A percentile compares a stretch with the other conserved stretches of the same genome.
These are phyloP conservation scores for Eremochloa ophiuroides DNA, from an alignment of 176 grass and related monocot genomes.

Conservation along the genomic window DNA sequence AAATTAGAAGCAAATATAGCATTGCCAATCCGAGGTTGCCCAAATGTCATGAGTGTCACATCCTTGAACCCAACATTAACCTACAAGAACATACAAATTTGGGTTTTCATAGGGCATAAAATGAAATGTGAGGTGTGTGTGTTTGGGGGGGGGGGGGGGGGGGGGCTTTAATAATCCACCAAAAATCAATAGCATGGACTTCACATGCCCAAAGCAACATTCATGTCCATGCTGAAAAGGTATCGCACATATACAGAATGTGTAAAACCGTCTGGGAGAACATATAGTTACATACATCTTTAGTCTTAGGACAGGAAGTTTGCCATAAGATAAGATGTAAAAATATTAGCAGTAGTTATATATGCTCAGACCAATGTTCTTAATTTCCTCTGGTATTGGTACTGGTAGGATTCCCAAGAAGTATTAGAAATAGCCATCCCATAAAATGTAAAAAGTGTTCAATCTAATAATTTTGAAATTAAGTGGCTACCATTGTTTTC, in stretches of 20 bases:
- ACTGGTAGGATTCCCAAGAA: neutral
- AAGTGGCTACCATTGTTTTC: neutral
- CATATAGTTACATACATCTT: neutral
- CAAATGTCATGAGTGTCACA: slow-evolving; percentile 60
- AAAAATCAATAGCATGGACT: neutral
- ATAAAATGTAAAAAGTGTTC: neutral
- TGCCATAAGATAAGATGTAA: neutral
- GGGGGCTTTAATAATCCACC: neutral
- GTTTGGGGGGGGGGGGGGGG: too few species aligned
- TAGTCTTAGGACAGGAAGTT: neutral
- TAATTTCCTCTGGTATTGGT: neutral
- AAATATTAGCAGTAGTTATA: too few species aligned
- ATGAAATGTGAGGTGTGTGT: neutral
- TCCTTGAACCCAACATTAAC: slow-evolving; percentile 45
- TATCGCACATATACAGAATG: neutral
- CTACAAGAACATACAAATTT: slow-evolving; percentile 35
- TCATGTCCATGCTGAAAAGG: neutral
- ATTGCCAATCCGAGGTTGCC: slow-evolving; percentile 76
- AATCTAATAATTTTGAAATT: neutral
- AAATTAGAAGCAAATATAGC: slow-evolving; percentile 58
- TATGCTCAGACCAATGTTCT: neutral
- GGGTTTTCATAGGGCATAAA: neutral
- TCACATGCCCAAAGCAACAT: neutral
- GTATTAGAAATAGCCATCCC: neutral
- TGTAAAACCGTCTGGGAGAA: neutral